Conservation (phyloP, 2,329 filamentous ascomycete genomes). For the Talaromyces sp. region DNA sequence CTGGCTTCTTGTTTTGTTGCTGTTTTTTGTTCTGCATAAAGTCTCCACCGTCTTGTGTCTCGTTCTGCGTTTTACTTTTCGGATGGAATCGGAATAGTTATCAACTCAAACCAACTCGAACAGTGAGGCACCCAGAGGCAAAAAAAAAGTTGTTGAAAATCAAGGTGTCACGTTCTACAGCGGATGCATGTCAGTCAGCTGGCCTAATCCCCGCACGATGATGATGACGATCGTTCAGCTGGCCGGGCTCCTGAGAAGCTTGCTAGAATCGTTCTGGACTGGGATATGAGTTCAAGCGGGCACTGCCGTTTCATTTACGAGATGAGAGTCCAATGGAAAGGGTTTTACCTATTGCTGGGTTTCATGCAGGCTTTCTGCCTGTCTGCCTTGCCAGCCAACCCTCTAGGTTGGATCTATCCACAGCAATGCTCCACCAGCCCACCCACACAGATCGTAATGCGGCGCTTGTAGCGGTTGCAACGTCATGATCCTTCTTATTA, state of each 20-base stretch:
- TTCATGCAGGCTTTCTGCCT: background rate
- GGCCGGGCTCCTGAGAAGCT: background rate
- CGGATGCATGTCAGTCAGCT: background rate
- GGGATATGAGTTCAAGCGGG: background rate
- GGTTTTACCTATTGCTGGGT: no score
- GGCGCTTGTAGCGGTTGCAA: background rate
- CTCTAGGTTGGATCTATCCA: background rate
- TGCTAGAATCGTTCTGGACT: background rate
- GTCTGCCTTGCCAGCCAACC: background rate
- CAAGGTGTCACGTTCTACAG: background rate
- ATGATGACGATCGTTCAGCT: background rate
- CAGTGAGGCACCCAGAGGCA: background rate
- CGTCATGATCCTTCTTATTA: background rate
- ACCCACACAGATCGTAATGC: background rate
- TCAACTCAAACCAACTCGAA: no score
- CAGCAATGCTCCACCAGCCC: background rate
- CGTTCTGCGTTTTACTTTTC: background rate
- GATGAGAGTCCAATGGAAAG: background rate
- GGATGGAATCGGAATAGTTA: background rate
- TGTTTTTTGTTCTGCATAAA: background rate
- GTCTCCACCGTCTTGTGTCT: background rate
- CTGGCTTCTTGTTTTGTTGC: no score
- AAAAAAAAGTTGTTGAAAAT: background rate
- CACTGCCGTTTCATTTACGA: background rate
- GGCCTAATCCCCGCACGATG: background rate